These are phyloP conservation scores for Aspergillus olivimuriae DNA, from an alignment of 495 filamentous ascomycete species.

Conservation along the genomic window DNA sequence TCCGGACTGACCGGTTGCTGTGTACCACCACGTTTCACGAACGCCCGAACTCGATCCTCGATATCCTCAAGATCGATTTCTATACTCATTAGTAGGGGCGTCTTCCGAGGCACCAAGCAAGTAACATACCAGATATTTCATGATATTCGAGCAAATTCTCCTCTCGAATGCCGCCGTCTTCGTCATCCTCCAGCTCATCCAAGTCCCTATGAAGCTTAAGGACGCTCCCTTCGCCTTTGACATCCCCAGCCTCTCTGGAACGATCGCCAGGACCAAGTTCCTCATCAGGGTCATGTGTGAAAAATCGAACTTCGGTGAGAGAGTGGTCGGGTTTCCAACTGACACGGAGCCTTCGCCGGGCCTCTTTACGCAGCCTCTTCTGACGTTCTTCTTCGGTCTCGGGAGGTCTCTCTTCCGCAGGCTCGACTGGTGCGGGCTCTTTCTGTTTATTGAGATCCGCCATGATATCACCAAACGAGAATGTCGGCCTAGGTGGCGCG, in stretches of 20 bases:
- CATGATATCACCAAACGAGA: conserved; percentile 54
- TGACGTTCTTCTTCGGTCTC: conserved; percentile 72
- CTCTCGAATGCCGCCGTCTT: conserved; percentile 48
- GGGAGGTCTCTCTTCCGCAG: conserved; percentile 46
- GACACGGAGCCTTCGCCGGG: conserved; percentile 62
- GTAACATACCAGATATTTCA: conserved; percentile 33
- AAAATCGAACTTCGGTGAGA: conserved; percentile 66
- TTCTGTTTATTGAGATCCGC: conserved; percentile 61
- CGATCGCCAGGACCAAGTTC: conserved; percentile 64
- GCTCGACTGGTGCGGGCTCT: conserved; percentile 46
- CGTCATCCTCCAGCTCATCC: conserved; percentile 61
- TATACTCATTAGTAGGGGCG: conserved; percentile 20
- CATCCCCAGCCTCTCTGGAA: conserved; percentile 62
- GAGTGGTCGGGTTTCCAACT: conserved; percentile 65
- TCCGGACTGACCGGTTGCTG: conserved; percentile 55
- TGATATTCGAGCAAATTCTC: conserved; percentile 40
- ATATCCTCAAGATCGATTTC: conserved; percentile 52
- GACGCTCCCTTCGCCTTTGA: conserved; percentile 71
- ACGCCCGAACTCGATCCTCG: conserved; percentile 49
- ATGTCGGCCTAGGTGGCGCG: conserved; percentile 37
- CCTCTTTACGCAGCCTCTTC: conserved; percentile 73
- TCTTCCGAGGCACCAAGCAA: not conserved
- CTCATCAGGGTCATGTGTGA: conserved; percentile 76
- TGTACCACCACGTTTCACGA: conserved; percentile 57
- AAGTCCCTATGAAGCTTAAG: conserved; percentile 65